Evolutionary conservation across 768 basidiomycete genomes (phyloP).

Genomic region (Lactarius sanguifluus): DNA sequence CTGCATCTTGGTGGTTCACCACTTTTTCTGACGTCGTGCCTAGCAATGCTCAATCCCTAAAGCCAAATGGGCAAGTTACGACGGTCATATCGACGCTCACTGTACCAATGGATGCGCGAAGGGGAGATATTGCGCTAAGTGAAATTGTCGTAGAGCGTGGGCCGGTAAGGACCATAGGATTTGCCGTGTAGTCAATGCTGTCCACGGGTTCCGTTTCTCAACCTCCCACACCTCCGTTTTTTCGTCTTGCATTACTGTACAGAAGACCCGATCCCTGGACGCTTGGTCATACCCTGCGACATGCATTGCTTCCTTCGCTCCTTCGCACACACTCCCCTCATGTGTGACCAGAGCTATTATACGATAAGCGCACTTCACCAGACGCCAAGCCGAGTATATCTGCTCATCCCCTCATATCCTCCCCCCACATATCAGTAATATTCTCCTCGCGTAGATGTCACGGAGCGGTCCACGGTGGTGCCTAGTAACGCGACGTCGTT

Average conservation of each 20-base stretch:
- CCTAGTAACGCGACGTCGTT: no score
- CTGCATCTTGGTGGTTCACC: neutral
- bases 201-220: neutral
- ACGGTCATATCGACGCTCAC: constrained; percentile 10
- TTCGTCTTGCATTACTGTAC: neutral
- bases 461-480: neutral
- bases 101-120: constrained; percentile 8
- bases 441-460: neutral
- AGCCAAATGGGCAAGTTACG: neutral
- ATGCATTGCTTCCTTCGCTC: no score
- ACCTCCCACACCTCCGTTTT: no score
- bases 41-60: neutral
- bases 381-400: no score
- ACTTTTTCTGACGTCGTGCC: neutral
- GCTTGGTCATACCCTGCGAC: no score
- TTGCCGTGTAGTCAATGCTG: neutral
- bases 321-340: neutral
- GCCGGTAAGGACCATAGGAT: neutral
- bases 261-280: no score
- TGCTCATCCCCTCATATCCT: no score
- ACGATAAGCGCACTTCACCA: no score
- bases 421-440: neutral
- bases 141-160: neutral
- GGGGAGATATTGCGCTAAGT: neutral
- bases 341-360: no score